Evolutionary conservation across 2,329 filamentous ascomycete species (phyloP).

Genomic region (Colletotrichum ledebouriae): DNA sequence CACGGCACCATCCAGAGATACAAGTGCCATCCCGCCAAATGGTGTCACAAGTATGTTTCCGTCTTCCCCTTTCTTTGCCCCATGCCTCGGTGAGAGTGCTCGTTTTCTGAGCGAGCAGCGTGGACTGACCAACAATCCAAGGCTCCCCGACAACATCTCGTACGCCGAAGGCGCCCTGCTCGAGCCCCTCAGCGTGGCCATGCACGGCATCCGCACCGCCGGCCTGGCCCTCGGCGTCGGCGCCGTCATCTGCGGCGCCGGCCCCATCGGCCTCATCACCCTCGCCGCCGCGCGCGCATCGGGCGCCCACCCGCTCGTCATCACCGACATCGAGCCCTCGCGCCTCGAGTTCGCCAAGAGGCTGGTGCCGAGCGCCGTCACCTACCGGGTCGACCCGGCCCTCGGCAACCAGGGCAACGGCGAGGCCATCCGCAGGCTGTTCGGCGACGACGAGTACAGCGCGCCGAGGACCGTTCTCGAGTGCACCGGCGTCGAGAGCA

Average conservation of each 20-base stretch:
- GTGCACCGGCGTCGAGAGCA: conserved; percentile 76
- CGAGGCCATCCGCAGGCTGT: conserved; percentile 65
- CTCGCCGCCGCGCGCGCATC: conserved; percentile 70
- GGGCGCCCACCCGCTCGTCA: conserved; percentile 73
- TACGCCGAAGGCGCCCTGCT: conserved; percentile 73
- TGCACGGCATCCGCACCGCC: conserved; percentile 70
- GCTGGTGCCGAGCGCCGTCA: conserved; percentile 66
- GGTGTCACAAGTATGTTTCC: conserved; percentile 62
- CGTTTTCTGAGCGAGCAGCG: no score
- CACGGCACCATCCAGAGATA: conserved; percentile 72
- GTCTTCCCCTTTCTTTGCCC: no score
- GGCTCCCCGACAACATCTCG: conserved; percentile 67
- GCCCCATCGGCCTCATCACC: conserved; percentile 73
- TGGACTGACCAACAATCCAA: conserved; percentile 45
- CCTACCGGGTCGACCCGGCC: conserved; percentile 65
- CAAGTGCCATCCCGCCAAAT: conserved; percentile 72
- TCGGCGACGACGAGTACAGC: conserved; percentile 66
- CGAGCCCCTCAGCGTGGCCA: conserved; percentile 73
- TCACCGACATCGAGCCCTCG: conserved; percentile 71
- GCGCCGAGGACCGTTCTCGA: conserved; percentile 72
- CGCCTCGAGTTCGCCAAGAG: conserved; percentile 70
- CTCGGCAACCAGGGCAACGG: conserved; percentile 64
- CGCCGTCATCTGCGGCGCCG: conserved; percentile 71
- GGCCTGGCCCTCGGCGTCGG: conserved; percentile 67
- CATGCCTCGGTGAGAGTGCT: not conserved